Evolutionary conservation across 2,329 filamentous ascomycete genomes (phyloP), one percentile per base, ranked within the genome.

Genomic region (Pseudomassariella vexata): DNA sequence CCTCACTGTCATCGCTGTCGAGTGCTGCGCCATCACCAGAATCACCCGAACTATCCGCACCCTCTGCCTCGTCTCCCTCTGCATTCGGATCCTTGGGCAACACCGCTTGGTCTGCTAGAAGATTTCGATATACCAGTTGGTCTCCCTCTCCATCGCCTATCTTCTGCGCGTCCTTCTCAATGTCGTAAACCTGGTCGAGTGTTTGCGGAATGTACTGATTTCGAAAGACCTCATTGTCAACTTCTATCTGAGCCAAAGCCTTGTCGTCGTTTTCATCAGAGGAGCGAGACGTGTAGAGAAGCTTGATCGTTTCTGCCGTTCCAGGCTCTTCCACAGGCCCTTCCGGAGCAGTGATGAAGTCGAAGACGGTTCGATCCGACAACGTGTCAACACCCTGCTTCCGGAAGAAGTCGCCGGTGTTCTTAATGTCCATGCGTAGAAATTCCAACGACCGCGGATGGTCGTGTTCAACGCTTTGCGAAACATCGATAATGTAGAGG

Each of bases 371-470:
- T 19, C 83, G 77, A 57, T 96, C 90, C 2, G 80, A 64, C 3
- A 98, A 68, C 0, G 78, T 82, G 39, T 94, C 79, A 2, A 96
- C 87, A 24, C 82, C 83, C 56, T 95, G 82, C 14, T 85, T 75
- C 19, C 79, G 71, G 75, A 96, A 98, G 62, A 94, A 98, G 57
- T 94, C 87, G 15, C 79, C 83, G 2, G 94, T 79, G 53, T 98
- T 98, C 70, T 95, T 96, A 60, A 98, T 88, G 54, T 98, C 92
- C 89, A 95, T 96, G 20, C 92, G 81, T 48, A 98, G 61, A 54
- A 98, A 98, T 55, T 96, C 90, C 19, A 94, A 70, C 3, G 85
- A 90, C 36, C 86, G 76, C 0, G 92, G 92, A 57, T 98, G 92
- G 48, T 96, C 90, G 46, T 94, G 89, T 65, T 96, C 94, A 14